Evolutionary conservation across 2,329 filamentous ascomycete genomes (phyloP), one percentile per base, ranked within the genome.

Genomic region (Hypoxylon sp.): DNA sequence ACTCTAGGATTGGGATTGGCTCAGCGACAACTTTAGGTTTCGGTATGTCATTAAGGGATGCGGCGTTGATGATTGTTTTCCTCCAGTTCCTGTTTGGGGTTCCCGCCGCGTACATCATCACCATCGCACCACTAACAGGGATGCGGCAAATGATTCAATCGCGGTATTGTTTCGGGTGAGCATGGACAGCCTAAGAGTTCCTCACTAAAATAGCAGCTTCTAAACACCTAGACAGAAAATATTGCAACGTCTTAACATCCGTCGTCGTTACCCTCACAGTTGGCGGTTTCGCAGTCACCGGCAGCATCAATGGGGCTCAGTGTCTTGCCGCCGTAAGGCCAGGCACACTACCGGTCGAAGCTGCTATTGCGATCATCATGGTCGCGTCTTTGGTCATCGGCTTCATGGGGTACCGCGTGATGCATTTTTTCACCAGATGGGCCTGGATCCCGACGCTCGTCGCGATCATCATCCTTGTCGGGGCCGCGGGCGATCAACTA

Each of bases 121-220:
- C 67, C 34, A 67, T 69, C 41, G 67, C 67, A 43, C 67, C 67
- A 14, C 23, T 48, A n/a, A 69, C 67, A n/a, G 67, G 67, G 9
- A 69, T 69, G 67, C 57, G 67, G n/a, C 67, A 69, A 60, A 69
- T 69, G 67, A 67, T 69, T 21, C 67, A 69, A 30, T 69, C 67
- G 51, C 64, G 67, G 43, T 69, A 69, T 45, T 67, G 64, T 30
- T 69, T 67, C 17, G 67, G 67, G 67, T 69, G 36, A 60, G 64
- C 25, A 23, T 2, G 30, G 3, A 5, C 9, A 28, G 10, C 28
- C 19, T 19, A 5, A 25, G 14, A 2, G 28, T 9, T 9, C 38
- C 21, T 17, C 43, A 28, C 11, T 17, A 3, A 13, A 25, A n/a
- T 4, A 2, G 5, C 23, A 34, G 14, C 14, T 14, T n/a, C 14